Base-by-base conservation (phyloP, 192 early-diverging fungal species). In the Phycomyces blakesleeanus region DNA sequence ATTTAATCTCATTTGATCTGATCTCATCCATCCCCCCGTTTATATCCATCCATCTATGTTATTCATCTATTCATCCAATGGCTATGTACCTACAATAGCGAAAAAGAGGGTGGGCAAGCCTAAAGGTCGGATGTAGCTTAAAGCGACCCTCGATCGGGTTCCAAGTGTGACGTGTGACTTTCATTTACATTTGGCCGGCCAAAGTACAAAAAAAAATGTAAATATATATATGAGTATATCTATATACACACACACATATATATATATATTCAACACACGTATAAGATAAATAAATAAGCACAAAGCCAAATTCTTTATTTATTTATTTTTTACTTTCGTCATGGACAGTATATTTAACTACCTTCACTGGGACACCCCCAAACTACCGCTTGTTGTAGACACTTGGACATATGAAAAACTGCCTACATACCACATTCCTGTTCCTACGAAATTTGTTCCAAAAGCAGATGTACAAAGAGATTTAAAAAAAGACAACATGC, bases 41-140 rank as follows among this genome's bases (percentile, higher is more conserved):
- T 34, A 7, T 7, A 34, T 34, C 29, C 3, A 34, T 34, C 29
- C 29, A 34, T 34, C 29, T 34, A 34, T 34, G 3, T 7, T 34
- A 34, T 55, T 55, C 29, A n/a, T 57, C 29, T 18, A 37, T 57
- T n/a, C n/a, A 2, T 12, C 18, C 37, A 5, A 12, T n/a, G n/a
- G 10, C 16, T 29, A 25, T 20, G 16, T 29, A 55, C 27, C 54
- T 55, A 55, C 54, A 16, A 57, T 57, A 57, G 15, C 20, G 34
- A 21, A 55, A 63, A 52, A 63, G 27, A 50, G 34, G 40, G 51
- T 63, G 61, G 51, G 50, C 40, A 54, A 52, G 15, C 22, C 50
- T 34, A 21, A 63, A 63, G 53, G 51, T 44, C 49, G 59, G 59
- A 61, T 37, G 37, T 27, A 27, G 22, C 12, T 7, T 22, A 44